Conservation (phyloP, 192 early-diverging fungal genomes). For the Nowakowskiella sp. region DNA sequence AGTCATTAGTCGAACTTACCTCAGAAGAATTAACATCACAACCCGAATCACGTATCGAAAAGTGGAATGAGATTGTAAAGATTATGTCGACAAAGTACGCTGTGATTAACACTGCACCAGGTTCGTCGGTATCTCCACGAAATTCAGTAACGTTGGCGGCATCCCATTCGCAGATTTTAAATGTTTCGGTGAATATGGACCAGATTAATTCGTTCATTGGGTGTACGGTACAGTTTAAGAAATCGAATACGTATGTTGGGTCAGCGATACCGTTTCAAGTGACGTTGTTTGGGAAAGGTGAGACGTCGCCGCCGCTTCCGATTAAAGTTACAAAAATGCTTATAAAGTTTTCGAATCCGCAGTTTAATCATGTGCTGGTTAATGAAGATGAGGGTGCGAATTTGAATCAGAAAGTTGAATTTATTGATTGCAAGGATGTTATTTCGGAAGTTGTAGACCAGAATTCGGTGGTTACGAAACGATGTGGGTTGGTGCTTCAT, state of each 20-base stretch:
- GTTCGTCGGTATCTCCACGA: too few species aligned
- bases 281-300: constrained; percentile 3
- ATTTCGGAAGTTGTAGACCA: constrained; percentile 1
- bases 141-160: background rate
- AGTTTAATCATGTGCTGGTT: constrained; percentile 48
- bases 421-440: constrained; percentile 10
- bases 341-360: constrained; percentile 49
- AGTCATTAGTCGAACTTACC: constrained; percentile 66
- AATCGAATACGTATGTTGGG: constrained; percentile 45
- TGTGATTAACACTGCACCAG: constrained; percentile 12
- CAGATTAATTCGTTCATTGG: constrained; percentile 54
- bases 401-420: background rate
- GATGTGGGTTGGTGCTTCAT: constrained; percentile 33
- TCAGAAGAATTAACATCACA: too few species aligned
- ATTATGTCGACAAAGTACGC: constrained; percentile 16
- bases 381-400: constrained; percentile 12
- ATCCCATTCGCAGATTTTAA: background rate
- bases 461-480: constrained; percentile 2
- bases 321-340: constrained; percentile 40
- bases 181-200: constrained; percentile 46
- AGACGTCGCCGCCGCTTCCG: constrained; percentile 33
- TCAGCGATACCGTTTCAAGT: constrained; percentile 54
- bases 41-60: too few species aligned
- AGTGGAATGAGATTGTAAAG: constrained; percentile 14
- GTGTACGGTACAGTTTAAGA: constrained; percentile 23